Evolutionary conservation across 2,329 filamentous ascomycete genomes (phyloP), one percentile per base, ranked within the genome.

Genomic region (Plectosphaerella cucumerina): DNA sequence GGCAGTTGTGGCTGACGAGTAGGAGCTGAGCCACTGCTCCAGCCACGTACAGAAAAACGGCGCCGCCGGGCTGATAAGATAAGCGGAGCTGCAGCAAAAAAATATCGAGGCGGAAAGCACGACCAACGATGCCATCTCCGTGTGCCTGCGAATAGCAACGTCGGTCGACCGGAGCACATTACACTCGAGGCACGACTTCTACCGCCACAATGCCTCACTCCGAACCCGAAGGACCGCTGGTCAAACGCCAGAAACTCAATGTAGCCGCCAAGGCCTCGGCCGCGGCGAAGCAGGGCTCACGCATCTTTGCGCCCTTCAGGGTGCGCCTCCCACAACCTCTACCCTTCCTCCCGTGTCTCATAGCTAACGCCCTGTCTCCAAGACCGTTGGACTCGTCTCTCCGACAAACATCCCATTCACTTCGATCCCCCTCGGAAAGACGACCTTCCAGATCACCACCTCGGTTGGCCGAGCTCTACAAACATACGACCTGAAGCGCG

Each of bases 371-470:
- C 14, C 17, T 9, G 14, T 18, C 5, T 21, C 45, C 23, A 65
- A 96, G 90, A 97, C 93, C 44, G 82, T 99, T 58, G 94, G 94
- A 15, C 78, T 99, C 31, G 90, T 99, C 2, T 97, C 94, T 5
- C 90, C 94, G 1, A 97, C 93, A 3, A 72, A 78, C 46, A 90
- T 97, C 1, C 93, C 94, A 0, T 97, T 99, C 65, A 92, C 93
- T 2, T 87, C 88, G 6, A 81, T 95, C 31, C 89, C 93, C 1
- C 77, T 96, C 15, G 94, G 94, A 52, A 96, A 96, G 71, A 93
- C 90, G 1, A 96, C 91, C 4, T 99, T 96, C 65, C 94, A 99
- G 68, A 90, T 99, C 69, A 97, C 94, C 33, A 99, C 94, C 26
- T 97, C 90, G 0, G 89, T 95, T 55, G 94, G 93, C 56, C 83